Conservation (phyloP, 1,284 basidiomycete species). For the Ganoderma lucidum region DNA sequence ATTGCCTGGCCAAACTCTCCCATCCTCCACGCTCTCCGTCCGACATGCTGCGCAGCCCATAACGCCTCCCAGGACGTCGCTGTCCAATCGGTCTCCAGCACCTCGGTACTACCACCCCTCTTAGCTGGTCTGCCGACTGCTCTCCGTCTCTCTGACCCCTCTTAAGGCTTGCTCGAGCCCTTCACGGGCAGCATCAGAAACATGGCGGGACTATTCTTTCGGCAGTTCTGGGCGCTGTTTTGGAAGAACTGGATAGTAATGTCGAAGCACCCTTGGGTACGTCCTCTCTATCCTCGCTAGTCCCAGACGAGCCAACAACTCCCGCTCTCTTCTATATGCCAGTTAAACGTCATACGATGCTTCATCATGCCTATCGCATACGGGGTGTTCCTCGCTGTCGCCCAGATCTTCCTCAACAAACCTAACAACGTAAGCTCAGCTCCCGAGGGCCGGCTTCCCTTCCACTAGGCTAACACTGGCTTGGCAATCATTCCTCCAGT, state of each 20-base stretch:
- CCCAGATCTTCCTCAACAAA: constrained; percentile 63
- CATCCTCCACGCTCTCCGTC: constrained; percentile 2
- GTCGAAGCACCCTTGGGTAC: constrained; percentile 67
- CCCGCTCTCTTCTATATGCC: constrained; percentile 2
- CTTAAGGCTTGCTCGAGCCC: constrained; percentile 1
- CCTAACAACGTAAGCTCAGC: constrained; percentile 59
- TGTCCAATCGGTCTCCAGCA: neutral
- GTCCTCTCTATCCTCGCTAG: neutral
- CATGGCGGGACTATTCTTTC: constrained; percentile 54
- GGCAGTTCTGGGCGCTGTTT: constrained; percentile 69
- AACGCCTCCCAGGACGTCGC: neutral
- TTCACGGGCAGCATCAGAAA: neutral
- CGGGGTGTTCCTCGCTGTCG: constrained; percentile 72
- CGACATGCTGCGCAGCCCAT: neutral
- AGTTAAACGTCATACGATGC: constrained; percentile 74
- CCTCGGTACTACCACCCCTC: neutral
- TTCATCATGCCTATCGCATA: constrained; percentile 74
- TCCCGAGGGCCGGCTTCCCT: constrained; percentile 11
- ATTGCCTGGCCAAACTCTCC: constrained; percentile 1
- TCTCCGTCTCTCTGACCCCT: neutral
- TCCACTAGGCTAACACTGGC: neutral
- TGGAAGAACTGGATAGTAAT: constrained; percentile 82
- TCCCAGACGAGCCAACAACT: neutral
- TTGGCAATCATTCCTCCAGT: constrained; percentile 46
- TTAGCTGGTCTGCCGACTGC: neutral